Evolutionary conservation across 148 eudicot genomes (phyloP).

Genomic region (Agrostemma githago): DNA sequence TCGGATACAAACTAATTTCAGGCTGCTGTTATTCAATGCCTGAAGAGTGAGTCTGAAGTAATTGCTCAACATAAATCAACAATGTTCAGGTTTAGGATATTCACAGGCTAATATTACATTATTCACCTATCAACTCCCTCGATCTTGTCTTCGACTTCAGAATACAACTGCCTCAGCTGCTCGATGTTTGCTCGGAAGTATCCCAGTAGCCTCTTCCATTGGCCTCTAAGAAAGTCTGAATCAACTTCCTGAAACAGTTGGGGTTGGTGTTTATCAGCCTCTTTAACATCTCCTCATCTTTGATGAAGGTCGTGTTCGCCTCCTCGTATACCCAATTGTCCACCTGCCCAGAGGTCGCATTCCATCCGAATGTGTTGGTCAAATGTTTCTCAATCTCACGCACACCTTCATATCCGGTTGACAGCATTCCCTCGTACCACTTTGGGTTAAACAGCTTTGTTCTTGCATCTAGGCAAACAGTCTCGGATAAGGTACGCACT

Average conservation of each 20-base stretch:
- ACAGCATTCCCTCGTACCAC: too few species aligned
- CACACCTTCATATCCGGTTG: constrained; percentile 50
- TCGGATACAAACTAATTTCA: too few species aligned
- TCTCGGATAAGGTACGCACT: constrained; percentile 41
- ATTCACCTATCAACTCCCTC: too few species aligned
- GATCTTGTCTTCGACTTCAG: too few species aligned
- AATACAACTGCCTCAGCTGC: constrained; percentile 33
- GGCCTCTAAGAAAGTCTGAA: constrained; percentile 98
- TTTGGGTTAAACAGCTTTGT: constrained; percentile 83
- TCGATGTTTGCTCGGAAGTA: constrained; percentile 75
- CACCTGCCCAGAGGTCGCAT: constrained; percentile 84
- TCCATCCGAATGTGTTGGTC: constrained; percentile 97
- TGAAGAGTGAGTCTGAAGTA: constrained; percentile 14
- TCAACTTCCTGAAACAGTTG: constrained; percentile 84
- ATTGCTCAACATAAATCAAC: too few species aligned
- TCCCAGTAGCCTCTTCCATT: constrained; percentile 99
- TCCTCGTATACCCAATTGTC: constrained; percentile 50
- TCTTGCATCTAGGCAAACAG: constrained; percentile 83
- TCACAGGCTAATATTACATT: too few species aligned
- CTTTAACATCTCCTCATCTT: constrained; percentile 87
- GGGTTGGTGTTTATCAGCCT: constrained; percentile 90
- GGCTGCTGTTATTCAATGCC: neutral
- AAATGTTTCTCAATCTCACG: constrained; percentile 93
- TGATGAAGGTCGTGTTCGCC: constrained; percentile 85
- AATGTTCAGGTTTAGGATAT: too few species aligned